phyloP scores from a whole-genome alignment of 805 yeast species.

The Ogataea saltuana region DNA sequence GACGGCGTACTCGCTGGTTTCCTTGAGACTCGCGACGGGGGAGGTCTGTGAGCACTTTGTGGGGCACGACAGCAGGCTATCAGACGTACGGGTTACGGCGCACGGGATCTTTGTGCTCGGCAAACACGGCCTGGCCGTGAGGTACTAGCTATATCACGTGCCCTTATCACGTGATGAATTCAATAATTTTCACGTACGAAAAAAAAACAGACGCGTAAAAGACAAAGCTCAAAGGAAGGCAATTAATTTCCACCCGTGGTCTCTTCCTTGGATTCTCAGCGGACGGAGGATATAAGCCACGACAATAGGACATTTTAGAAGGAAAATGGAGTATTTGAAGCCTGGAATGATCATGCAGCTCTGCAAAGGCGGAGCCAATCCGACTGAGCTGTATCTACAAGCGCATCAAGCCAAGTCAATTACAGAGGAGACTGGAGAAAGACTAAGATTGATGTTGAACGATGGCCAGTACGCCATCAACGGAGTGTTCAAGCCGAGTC shows the following conservation, averaged over 20 bases:
- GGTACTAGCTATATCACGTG: constrained; percentile 4
- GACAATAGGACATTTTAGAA: background rate
- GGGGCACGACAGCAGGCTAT: constrained; percentile 1
- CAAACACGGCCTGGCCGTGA: background rate
- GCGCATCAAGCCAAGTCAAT: constrained; percentile 35
- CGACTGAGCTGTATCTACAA: constrained; percentile 29
- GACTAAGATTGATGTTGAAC: constrained; percentile 48
- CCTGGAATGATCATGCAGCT: constrained; percentile 28
- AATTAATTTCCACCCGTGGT: background rate
- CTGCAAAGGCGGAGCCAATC: constrained; percentile 24
- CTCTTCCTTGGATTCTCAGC: too few relatives aligned
- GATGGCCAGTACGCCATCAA: constrained; percentile 55
- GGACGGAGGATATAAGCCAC: too few relatives aligned
- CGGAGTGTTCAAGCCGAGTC: constrained; percentile 53
- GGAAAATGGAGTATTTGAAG: constrained; percentile 11
- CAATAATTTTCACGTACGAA: background rate
- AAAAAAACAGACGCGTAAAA: constrained; percentile 8
- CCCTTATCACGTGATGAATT: constrained; percentile 5
- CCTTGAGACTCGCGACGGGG: constrained; percentile 2
- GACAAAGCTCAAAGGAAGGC: constrained; percentile 3
- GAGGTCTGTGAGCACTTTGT: constrained; percentile 2
- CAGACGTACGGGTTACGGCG: background rate
- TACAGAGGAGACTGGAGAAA: constrained; percentile 42
- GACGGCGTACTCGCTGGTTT: constrained; percentile 13
- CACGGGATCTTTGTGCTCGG: constrained; percentile 1